These are phyloP conservation scores for Panaeolus cyanescens DNA, from an alignment of 768 basidiomycete species.

Conservation along the genomic window DNA sequence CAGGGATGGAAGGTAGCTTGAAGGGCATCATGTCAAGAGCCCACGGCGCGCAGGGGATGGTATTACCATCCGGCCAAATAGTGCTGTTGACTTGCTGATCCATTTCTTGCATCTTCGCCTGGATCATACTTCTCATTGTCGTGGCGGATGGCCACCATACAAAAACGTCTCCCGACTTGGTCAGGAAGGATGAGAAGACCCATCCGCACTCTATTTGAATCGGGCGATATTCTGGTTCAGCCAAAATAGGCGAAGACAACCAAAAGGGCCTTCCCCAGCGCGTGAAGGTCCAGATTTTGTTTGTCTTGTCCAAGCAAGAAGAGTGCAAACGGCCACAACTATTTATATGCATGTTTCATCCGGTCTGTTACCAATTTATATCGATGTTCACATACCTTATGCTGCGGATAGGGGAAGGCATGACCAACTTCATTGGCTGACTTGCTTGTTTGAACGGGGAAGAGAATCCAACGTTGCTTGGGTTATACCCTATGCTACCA, in stretches of 20 bases:
- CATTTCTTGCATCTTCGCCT: slow-evolving; percentile 44
- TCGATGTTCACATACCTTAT: slow-evolving; percentile 53
- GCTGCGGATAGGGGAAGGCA: slow-evolving; percentile 60
- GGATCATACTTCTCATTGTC: slow-evolving; percentile 36
- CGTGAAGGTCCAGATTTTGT: slow-evolving; percentile 72
- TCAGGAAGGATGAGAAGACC: slow-evolving; percentile 75
- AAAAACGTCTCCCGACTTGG: slow-evolving; percentile 67
- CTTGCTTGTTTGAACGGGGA: slow-evolving; percentile 48
- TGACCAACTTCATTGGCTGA: slow-evolving; percentile 56
- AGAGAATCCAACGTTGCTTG: slow-evolving; percentile 58
- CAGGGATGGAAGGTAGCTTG: slow-evolving; percentile 59
- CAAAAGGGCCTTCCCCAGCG: slow-evolving; percentile 81
- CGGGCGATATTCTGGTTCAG: slow-evolving; percentile 42
- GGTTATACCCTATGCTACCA: slow-evolving; percentile 34
- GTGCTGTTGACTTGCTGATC: slow-evolving; percentile 40
- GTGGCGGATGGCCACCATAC: slow-evolving; percentile 74
- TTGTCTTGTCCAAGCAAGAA: slow-evolving; percentile 58
- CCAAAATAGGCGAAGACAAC: slow-evolving; percentile 50
- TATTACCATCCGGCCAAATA: slow-evolving; percentile 32
- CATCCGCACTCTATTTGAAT: slow-evolving; percentile 81
- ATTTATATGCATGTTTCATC: slow-evolving; percentile 6
- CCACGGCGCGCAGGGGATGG: slow-evolving; percentile 67
- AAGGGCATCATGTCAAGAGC: slow-evolving; percentile 54
- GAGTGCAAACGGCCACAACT: slow-evolving; percentile 83
- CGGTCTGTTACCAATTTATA: slow-evolving; percentile 3